Evolutionary conservation across 371 early-diverging fungal species (phyloP).

Genomic region (Mucor indicus): DNA sequence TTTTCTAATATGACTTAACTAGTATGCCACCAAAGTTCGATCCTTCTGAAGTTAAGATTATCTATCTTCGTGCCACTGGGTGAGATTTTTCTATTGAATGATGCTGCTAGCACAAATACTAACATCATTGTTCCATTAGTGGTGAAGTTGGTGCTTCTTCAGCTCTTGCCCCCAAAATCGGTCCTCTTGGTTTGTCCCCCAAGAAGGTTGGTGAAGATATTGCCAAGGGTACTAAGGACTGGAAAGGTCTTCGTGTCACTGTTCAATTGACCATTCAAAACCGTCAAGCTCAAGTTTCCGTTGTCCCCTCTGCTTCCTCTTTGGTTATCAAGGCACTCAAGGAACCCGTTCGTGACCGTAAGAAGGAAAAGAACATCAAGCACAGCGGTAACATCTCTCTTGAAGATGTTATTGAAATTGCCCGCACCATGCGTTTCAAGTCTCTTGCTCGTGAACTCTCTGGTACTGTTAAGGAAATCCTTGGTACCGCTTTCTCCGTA

Average conservation of each 20-base stretch:
- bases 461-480: slow-evolving; percentile 98
- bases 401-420: slow-evolving; percentile 95
- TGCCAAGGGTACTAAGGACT: slow-evolving; percentile 98
- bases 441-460: slow-evolving; percentile 83
- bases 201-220: slow-evolving; percentile 99
- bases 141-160: slow-evolving; percentile 99
- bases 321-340: slow-evolving; percentile 98
- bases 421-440: slow-evolving; percentile 94
- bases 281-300: slow-evolving; percentile 98
- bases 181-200: slow-evolving; percentile 99
- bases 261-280: slow-evolving; percentile 99
- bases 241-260: slow-evolving; percentile 98
- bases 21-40: slow-evolving; percentile 89
- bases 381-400: slow-evolving; percentile 92
- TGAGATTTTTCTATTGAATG: slow-evolving; percentile 26
- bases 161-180: slow-evolving; percentile 98
- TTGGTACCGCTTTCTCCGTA: slow-evolving; percentile 98
- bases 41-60: slow-evolving; percentile 86
- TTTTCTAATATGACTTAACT: background rate
- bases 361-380: slow-evolving; percentile 99
- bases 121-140: slow-evolving; percentile 8
- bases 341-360: slow-evolving; percentile 99
- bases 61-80: slow-evolving; percentile 96
- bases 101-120: background rate
- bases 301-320: slow-evolving; percentile 97